phyloP scores from a whole-genome alignment of 495 filamentous ascomycete genomes.

The Talaromyces stipitatus region DNA sequence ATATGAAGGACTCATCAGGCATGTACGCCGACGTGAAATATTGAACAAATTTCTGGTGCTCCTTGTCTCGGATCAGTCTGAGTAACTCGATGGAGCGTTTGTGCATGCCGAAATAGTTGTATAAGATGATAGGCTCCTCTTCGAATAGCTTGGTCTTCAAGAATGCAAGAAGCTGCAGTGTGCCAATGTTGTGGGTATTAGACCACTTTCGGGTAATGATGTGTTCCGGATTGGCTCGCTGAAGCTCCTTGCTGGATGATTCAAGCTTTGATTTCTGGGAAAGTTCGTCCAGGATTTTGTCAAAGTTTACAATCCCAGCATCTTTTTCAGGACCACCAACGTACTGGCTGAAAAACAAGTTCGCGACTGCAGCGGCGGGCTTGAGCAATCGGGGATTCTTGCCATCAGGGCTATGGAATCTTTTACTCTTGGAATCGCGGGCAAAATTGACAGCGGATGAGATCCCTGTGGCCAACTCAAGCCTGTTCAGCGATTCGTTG shows the following conservation, averaged over 20 bases:
- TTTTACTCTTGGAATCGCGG: conserved; percentile 15
- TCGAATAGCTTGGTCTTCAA: conserved; percentile 20
- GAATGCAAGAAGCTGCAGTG: conserved; percentile 20
- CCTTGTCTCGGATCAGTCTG: conserved; percentile 17
- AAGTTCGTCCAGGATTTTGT: conserved; percentile 19
- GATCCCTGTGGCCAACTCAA: conserved; percentile 20
- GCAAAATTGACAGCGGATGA: conserved; percentile 20
- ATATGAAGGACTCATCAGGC: conserved; percentile 22
- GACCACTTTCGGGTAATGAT: conserved; percentile 16
- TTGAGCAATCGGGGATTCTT: conserved; percentile 17
- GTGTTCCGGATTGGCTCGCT: conserved; percentile 11
- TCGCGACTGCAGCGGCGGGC: conserved; percentile 17
- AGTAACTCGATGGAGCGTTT: conserved; percentile 21
- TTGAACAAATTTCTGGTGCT: conserved; percentile 21
- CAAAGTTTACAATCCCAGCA: conserved; percentile 14
- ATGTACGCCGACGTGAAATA: conserved; percentile 21
- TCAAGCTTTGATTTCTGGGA: conserved; percentile 11
- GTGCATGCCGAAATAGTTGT: conserved; percentile 26
- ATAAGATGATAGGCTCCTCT: conserved; percentile 21
- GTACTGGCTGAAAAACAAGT: conserved; percentile 18
- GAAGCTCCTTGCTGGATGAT: conserved; percentile 10
- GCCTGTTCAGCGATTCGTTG: conserved; percentile 18
- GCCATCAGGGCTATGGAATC: conserved; percentile 15
- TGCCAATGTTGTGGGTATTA: conserved; percentile 16
- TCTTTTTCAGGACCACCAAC: conserved; percentile 8